Evolutionary conservation across 495 filamentous ascomycete genomes (phyloP).

Genomic region (Penicillium taxi): DNA sequence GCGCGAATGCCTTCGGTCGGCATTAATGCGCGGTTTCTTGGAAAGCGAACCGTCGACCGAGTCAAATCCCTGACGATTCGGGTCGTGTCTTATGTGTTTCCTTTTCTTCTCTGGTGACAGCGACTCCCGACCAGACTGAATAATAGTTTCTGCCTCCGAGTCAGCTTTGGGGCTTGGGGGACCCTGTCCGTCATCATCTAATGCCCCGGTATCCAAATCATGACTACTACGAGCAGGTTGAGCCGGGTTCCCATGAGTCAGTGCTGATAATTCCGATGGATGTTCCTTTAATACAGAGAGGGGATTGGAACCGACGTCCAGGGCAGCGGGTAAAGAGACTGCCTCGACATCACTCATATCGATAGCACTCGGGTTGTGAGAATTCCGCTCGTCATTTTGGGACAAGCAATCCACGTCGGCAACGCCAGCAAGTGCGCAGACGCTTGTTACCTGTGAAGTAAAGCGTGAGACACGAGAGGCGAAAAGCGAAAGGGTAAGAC

Average conservation of each 20-base stretch:
- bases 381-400: constrained; percentile 45
- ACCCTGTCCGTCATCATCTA: constrained; percentile 25
- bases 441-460: constrained; percentile 29
- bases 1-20: constrained; percentile 20
- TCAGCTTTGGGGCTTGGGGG: constrained; percentile 45
- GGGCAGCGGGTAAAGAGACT: constrained; percentile 38
- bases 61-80: constrained; percentile 22
- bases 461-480: constrained; percentile 12
- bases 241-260: constrained; percentile 14
- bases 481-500: constrained; percentile 14
- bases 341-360: constrained; percentile 47
- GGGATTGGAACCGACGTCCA: constrained; percentile 33
- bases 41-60: constrained; percentile 46
- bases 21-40: constrained; percentile 29
- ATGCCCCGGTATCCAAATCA: constrained; percentile 18
- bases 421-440: constrained; percentile 36
- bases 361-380: constrained; percentile 38
- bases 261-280: constrained; percentile 20
- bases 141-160: constrained; percentile 76
- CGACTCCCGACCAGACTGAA: constrained; percentile 64
- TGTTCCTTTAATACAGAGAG: constrained; percentile 31
- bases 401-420: constrained; percentile 25
- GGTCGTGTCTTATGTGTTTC: constrained; percentile 62
- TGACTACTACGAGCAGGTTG: constrained; percentile 16
- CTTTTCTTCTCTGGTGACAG: constrained; percentile 59